These are phyloP conservation scores for Agaricus subrufescens DNA, from an alignment of 768 basidiomycete genomes.

Conservation along the genomic window DNA sequence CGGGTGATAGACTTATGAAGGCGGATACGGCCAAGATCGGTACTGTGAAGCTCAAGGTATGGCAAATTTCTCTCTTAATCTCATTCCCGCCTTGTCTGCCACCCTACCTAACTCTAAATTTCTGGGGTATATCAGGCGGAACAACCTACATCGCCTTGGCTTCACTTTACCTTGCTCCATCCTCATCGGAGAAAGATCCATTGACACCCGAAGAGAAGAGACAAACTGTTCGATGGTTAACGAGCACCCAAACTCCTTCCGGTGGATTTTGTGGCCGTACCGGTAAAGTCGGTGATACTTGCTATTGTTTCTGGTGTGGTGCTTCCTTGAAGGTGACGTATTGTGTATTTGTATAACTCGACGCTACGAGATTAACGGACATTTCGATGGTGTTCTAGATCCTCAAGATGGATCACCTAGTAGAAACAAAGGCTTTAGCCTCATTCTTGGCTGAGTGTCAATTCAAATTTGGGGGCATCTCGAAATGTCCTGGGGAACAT, in stretches of 20 bases:
- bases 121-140: conserved; percentile 52
- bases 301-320: conserved; percentile 96
- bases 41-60: conserved; percentile 82
- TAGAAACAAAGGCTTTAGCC: conserved; percentile 53
- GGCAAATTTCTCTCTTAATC: conserved; percentile 11
- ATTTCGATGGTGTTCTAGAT: conserved; percentile 42
- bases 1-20: conserved; percentile 74
- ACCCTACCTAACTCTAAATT: not conserved
- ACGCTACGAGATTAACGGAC: not conserved
- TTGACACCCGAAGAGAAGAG: conserved; percentile 37
- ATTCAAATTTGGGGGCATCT: conserved; percentile 85
- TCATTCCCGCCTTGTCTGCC: not conserved
- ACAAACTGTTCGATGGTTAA: conserved; percentile 70
- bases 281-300: conserved; percentile 84
- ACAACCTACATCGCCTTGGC: conserved; percentile 92
- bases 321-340: conserved; percentile 65
- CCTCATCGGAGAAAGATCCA: conserved; percentile 15
- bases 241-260: conserved; percentile 59
- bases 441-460: conserved; percentile 73
- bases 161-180: conserved; percentile 52
- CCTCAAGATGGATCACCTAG: conserved; percentile 52
- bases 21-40: conserved; percentile 84
- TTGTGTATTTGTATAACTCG: conserved; percentile 1
- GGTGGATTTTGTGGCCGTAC: conserved; percentile 91
- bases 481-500: conserved; percentile 74